Evolutionary conservation across 306 rosid genomes (phyloP), one percentile per base, ranked within the genome.

Genomic region (Trifolium repens): DNA sequence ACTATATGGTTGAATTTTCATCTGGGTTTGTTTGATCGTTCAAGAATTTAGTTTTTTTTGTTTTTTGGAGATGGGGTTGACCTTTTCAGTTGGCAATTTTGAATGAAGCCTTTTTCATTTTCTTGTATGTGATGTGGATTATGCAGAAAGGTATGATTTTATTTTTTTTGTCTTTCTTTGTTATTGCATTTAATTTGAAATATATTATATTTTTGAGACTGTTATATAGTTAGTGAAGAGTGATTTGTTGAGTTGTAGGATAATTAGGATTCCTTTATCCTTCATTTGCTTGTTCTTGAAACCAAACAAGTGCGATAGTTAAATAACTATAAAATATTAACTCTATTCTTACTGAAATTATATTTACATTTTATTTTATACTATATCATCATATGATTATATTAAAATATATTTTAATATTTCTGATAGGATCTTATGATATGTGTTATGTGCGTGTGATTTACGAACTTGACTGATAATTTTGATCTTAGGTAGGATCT

Each of bases 41-140:
- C n/a, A 26, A 37, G 68, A 63, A 62, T 47, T 69, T 62, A 22
- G 22, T 60, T 68, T 27, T 27, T 44, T 14, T 37, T 53, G 43
- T 4, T 11, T 60, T 60, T 30, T 12, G 52, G 5, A 46, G 52
- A 46, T 46, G 22, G 43, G 66, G 73, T 53, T 82, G 70, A 55
- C 68, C 53, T 69, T 61, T 42, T 60, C 79, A 81, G 82, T 79
- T 79, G 84, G 82, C 37, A 64, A 19, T 49, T 64, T 53, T 22
- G 40, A 63, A 67, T 64, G 76, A 83, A 80, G 57, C 66, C 9
- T 39, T 47, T 67, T 53, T 78, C 14, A 22, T 62, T 77, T 66
- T n/a, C 42, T 32, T 32, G 35, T 32, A 32, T 32, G 35, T 32
- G 35, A 5, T 32, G 35, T 32, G 35, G 35, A 32, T 32, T 39